Base-by-base conservation (phyloP, 2,329 filamentous ascomycete genomes). In the Cladosporium sp. region DNA sequence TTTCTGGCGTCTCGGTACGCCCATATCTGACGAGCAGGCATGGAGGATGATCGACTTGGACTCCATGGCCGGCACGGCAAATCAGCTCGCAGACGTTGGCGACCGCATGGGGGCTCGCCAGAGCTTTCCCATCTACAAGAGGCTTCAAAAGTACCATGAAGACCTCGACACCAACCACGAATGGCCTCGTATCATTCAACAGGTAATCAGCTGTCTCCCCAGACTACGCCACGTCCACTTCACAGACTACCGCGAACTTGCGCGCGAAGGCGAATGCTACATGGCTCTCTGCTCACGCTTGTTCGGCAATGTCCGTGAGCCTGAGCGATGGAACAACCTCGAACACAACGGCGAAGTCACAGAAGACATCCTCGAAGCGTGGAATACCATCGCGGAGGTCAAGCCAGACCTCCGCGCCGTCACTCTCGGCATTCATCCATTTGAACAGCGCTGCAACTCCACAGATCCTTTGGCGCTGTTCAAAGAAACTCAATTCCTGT, bases 181-280 rank as follows among this genome's bases (percentile, higher is more conserved):
- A n/a, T 63, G 44, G 28, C 50, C 33, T 2, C 49, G 44, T 23
- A 55, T 56, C 23, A 29, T 63, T 12, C 40, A 52, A 4, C 50
- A 56, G 33, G 26, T 37, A 2, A 29, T 63, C 16, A 18, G 35
- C 18, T 44, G 35, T n/a, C 40, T 63, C 26, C 61, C 61, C 18
- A 63, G 56, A 26, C 61, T 63, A 11, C 46, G 60, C n/a, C 60
- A 62, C 23, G 23, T 62, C 49, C 49, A 58, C 11, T 65, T 65
- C 53, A 65, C 62, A 50, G 62, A 65, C 46, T 65, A 59, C 56
- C 55, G 63, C n/a, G 55, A 56, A 29, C 56, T 65, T 4, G 63
- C 63, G 10, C 56, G 63, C 21, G 6, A 26, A 8, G 55, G 56
- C 14, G 63, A 65, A 28, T 52, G 55, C 55, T 65, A 65, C 44